phyloP scores from a whole-genome alignment of 768 basidiomycete genomes.

The Mycena amicta region DNA sequence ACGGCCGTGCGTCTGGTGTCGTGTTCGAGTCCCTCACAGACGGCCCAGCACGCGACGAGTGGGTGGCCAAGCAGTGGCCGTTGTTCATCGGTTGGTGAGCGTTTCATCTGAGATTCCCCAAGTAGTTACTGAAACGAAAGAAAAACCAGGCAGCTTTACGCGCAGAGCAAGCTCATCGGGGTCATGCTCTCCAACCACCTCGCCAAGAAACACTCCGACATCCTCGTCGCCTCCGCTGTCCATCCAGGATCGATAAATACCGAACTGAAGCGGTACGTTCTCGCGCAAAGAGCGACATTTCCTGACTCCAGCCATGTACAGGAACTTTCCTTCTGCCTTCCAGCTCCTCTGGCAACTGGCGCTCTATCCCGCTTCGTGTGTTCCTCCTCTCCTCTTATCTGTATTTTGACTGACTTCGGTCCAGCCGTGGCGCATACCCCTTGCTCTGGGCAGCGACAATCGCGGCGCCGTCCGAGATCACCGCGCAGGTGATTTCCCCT shows the following conservation, averaged over 20 bases:
- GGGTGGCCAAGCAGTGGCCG: not conserved
- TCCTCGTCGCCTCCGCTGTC: constrained; percentile 30
- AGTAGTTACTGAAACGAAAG: not conserved
- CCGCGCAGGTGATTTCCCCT: constrained; percentile 9
- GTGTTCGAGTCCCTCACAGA: constrained; percentile 9
- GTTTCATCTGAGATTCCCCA: too few species aligned
- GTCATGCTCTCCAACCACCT: constrained; percentile 32
- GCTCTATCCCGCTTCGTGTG: constrained; percentile 6
- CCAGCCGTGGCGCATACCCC: constrained; percentile 10
- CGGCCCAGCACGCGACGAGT: constrained; percentile 11
- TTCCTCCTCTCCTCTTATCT: not conserved
- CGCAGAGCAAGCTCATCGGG: constrained; percentile 26
- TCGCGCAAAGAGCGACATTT: not conserved
- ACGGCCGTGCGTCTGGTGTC: not conserved
- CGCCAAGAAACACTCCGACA: constrained; percentile 29
- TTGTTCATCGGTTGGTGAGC: not conserved
- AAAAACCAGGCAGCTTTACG: constrained; percentile 3
- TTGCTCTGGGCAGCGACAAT: constrained; percentile 16
- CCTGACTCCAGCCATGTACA: not conserved
- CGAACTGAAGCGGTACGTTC: constrained; percentile 17
- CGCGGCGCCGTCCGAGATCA: constrained; percentile 13
- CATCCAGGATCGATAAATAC: constrained; percentile 31
- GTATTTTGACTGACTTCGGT: too few species aligned
- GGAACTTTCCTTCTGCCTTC: not conserved
- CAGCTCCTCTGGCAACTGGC: not conserved